Evolutionary conservation across 1,284 basidiomycete species (phyloP).

Genomic region (Kwoniella shivajii): DNA sequence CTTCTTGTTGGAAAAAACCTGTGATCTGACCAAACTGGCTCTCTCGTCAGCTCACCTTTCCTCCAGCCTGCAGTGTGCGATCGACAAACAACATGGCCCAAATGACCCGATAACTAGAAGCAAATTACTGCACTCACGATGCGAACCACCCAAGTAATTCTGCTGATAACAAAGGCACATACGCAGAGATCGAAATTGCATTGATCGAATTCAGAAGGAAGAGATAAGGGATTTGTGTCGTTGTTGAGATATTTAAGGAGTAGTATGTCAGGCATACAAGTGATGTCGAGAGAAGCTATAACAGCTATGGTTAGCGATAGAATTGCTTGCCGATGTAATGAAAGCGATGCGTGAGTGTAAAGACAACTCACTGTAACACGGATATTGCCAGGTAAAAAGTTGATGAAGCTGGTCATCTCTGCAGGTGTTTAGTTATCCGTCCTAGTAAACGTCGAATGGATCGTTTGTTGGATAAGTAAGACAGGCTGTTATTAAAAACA

Average conservation of each 20-base stretch:
- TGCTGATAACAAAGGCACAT: neutral
- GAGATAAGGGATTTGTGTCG: neutral
- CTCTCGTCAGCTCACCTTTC: neutral
- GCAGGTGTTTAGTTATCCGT: neutral
- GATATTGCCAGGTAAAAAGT: constrained; percentile 2
- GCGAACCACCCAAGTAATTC: neutral
- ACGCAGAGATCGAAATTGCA: neutral
- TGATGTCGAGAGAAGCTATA: neutral
- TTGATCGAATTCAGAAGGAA: neutral
- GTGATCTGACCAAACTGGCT: neutral
- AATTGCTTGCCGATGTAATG: neutral
- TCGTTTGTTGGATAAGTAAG: too few species aligned
- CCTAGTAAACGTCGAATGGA: too few species aligned
- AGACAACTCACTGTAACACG: neutral
- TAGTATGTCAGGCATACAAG: neutral
- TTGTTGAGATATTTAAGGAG: neutral
- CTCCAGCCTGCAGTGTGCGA: neutral
- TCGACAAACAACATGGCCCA: neutral
- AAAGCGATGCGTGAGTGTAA: neutral
- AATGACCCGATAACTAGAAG: too few species aligned
- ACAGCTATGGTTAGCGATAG: neutral
- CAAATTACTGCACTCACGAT: neutral
- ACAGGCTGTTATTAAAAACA: too few species aligned
- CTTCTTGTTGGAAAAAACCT: neutral
- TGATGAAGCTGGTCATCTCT: neutral